Evolutionary conservation across 1,284 basidiomycete genomes (phyloP).

Genomic region (Rhodofomes roseus): DNA sequence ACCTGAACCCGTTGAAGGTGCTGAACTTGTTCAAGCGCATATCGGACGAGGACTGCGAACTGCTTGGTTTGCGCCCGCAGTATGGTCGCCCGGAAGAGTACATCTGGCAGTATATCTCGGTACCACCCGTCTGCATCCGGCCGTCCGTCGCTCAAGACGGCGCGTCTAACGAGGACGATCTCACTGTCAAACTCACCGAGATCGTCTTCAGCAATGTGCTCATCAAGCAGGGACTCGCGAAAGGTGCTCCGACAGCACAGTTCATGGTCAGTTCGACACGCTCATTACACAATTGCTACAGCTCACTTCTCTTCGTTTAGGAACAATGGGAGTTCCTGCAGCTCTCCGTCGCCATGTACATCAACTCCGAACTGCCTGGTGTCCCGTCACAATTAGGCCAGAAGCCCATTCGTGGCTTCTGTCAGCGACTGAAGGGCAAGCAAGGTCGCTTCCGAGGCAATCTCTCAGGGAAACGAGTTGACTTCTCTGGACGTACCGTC

Average conservation of each 20-base stretch:
- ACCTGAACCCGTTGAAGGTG: slow-evolving; percentile 93
- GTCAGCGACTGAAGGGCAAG: slow-evolving; percentile 98
- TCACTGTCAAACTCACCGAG: slow-evolving; percentile 96
- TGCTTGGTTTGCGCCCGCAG: slow-evolving; percentile 87
- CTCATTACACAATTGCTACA: slow-evolving; percentile 2
- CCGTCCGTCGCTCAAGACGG: slow-evolving; percentile 97
- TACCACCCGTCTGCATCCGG: slow-evolving; percentile 96
- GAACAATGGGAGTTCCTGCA: slow-evolving; percentile 99
- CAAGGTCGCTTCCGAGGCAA: slow-evolving; percentile 99
- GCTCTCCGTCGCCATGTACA: slow-evolving; percentile 94
- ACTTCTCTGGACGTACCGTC: slow-evolving; percentile 98
- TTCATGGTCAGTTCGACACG: slow-evolving; percentile 66
- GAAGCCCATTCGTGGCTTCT: slow-evolving; percentile 95
- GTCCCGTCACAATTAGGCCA: slow-evolving; percentile 81
- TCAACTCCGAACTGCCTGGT: slow-evolving; percentile 97
- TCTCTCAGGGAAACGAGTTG: slow-evolving; percentile 97
- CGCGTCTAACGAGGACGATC: slow-evolving; percentile 96
- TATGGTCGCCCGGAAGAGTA: slow-evolving; percentile 96
- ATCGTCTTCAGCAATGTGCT: slow-evolving; percentile 95
- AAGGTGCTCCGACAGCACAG: slow-evolving; percentile 84
- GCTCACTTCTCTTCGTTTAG: slow-evolving; percentile 34
- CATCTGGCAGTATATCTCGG: slow-evolving; percentile 99
- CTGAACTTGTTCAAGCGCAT: slow-evolving; percentile 92
- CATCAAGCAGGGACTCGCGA: slow-evolving; percentile 87
- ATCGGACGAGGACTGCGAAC: slow-evolving; percentile 95